Percentiles rank a stretch among this genome's conserved stretches.
Evolutionary conservation across 1,284 basidiomycete species (phyloP).

Genomic region (Porodaedalea pini): DNA sequence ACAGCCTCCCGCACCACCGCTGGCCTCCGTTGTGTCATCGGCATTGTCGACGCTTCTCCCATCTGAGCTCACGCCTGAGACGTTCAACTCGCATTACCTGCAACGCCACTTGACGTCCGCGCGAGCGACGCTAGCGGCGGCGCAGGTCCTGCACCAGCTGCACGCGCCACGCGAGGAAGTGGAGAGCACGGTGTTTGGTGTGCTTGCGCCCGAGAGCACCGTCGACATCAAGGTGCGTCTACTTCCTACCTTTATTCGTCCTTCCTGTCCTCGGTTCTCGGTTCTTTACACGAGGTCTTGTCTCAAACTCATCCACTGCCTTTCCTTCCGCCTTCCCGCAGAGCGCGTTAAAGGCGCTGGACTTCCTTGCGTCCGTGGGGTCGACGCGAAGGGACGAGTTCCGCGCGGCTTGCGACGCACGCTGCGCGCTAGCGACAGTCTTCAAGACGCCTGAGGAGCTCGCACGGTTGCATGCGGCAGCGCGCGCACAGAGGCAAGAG

Average conservation of each 20-base stretch:
- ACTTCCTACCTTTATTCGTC: neutral
- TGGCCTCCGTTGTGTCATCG: constrained; percentile 43
- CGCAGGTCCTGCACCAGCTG: constrained; percentile 48
- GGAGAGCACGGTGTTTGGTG: constrained; percentile 55
- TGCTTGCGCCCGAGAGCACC: constrained; percentile 42
- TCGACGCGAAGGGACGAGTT: constrained; percentile 60
- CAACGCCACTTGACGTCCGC: constrained; percentile 56
- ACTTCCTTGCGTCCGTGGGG: constrained; percentile 45
- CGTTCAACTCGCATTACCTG: constrained; percentile 72
- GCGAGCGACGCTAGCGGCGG: constrained; percentile 56
- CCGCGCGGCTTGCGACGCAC: constrained; percentile 44
- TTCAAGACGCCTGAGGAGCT: constrained; percentile 57
- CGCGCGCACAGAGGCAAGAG: neutral
- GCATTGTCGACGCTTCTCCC: constrained; percentile 54
- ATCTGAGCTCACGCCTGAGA: constrained; percentile 52
- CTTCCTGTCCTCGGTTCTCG: neutral
- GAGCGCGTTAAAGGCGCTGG: constrained; percentile 46
- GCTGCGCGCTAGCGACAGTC: constrained; percentile 59
- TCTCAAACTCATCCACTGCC: neutral
- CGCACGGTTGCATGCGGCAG: constrained; percentile 18
- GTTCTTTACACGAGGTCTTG: no score
- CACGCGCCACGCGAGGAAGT: constrained; percentile 51
- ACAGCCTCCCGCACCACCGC: constrained; percentile 40
- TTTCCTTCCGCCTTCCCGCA: constrained; percentile 24
- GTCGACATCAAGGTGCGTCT: constrained; percentile 50